Base-by-base conservation (phyloP, 2,329 filamentous ascomycete species). In the Exutisphaerella laricina region DNA sequence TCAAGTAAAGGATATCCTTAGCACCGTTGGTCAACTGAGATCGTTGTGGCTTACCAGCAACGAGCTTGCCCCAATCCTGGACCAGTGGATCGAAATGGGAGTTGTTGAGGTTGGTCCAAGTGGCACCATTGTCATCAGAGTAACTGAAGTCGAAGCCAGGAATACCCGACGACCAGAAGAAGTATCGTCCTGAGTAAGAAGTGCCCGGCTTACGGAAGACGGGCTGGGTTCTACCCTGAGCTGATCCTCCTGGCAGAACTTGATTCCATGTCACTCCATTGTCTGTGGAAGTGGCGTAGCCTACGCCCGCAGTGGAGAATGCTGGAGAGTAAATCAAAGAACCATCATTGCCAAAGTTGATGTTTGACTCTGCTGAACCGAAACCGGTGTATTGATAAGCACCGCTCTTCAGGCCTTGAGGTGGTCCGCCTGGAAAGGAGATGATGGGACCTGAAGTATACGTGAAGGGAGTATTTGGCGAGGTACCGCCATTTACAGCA, bases 311-410 rank as follows among this genome's bases (percentile, higher is more conserved):
- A 21, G 28, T 16, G 5, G 37, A 26, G 37, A 40, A 31, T 20
- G 25, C 37, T 16, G 26, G 37, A 30, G 37, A 30, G 37, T 40
- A 40, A 13, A 40, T 40, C 37, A 40, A 40, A 30, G 37, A 40
- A 10, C 37, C 37, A 40, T 40, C 37, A 12, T 22, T 12, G 23
- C n/a, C 37, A 21, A 40, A 17, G 16, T 40, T 23, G 26, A 40
- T 30, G 12, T 17, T 40, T 9, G 37, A 40, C 22, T 40, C 37
- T 17, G 37, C 37, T 31, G 37, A 18, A 3, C 37, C 37, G 8
- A 40, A 9, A 9, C 37, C 37, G 12, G 37, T 40, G 20, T 30
- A 40, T 12, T 40, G 18, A 16, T 40, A 40, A 18, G 23, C 5
- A 26, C 18, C 14, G 18, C 13, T 31, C 3, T 3, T 30, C 37